Conservation (phyloP, 305 asterid species). For the Fraxinus ornus region DNA sequence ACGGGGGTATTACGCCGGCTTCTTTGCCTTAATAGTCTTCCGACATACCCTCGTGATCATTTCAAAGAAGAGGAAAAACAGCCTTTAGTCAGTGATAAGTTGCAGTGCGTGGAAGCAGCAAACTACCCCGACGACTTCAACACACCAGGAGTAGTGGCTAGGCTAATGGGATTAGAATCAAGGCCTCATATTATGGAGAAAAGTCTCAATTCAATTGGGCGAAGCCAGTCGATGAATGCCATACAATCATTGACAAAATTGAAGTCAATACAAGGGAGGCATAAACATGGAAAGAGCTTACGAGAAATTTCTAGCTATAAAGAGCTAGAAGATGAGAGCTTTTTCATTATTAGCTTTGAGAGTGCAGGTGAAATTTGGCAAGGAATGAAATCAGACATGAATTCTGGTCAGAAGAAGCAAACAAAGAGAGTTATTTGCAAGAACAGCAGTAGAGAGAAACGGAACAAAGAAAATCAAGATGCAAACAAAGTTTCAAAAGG, state of each 20-base stretch:
- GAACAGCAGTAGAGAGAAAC: conserved; percentile 15
- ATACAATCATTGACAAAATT: conserved; percentile 29
- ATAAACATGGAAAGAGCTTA: conserved; percentile 29
- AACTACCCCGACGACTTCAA: background rate
- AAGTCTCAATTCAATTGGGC: conserved; percentile 13
- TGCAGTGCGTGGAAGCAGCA: background rate
- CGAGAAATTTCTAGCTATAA: conserved; percentile 40
- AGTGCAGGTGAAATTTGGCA: conserved; percentile 21
- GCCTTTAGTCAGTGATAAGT: background rate
- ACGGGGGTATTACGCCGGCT: conserved; percentile 51
- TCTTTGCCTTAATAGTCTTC: conserved; percentile 47
- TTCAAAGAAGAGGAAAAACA: conserved; percentile 17
- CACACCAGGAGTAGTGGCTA: conserved; percentile 53
- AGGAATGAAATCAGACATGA: conserved; percentile 27
- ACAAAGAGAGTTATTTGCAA: background rate
- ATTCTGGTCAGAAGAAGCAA: conserved; percentile 15
- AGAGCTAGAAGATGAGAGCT: conserved; percentile 62
- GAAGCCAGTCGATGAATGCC: conserved; percentile 33
- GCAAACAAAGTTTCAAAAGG: background rate
- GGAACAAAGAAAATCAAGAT: conserved; percentile 34
- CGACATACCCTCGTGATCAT: conserved; percentile 29
- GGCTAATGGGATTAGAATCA: conserved; percentile 70
- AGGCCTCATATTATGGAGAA: conserved; percentile 24
- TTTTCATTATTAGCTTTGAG: conserved; percentile 70
- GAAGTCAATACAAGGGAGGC: conserved; percentile 26